phyloP scores from a whole-genome alignment of 371 early-diverging fungal genomes.

The Mortierella sp. region DNA sequence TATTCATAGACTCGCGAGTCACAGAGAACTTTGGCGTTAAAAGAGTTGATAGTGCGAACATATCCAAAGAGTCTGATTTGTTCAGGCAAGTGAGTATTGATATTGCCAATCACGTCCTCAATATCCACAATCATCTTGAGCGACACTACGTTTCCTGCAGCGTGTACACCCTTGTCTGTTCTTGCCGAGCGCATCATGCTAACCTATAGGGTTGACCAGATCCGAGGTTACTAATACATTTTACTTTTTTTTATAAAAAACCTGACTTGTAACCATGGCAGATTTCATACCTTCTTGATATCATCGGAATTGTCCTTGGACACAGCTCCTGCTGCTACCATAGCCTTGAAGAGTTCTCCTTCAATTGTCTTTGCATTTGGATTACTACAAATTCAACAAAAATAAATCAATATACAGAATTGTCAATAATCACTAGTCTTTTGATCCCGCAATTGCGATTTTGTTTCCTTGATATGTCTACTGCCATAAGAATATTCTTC shows the following conservation, averaged over 20 bases:
- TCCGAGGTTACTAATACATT: neutral
- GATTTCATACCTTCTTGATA: conserved; percentile 79
- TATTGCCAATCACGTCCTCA: conserved; percentile 74
- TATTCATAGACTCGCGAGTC: conserved; percentile 98
- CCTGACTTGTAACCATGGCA: neutral
- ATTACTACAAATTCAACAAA: conserved; percentile 63
- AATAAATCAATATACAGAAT: neutral
- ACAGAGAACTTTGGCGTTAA: conserved; percentile 93
- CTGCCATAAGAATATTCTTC: neutral
- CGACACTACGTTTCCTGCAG: conserved; percentile 95
- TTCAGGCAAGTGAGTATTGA: conserved; percentile 82
- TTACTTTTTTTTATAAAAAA: neutral
- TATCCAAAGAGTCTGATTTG: conserved; percentile 85
- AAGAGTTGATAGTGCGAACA: conserved; percentile 79
- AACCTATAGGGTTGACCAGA: conserved; percentile 59
- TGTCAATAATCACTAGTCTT: neutral
- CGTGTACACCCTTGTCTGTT: conserved; percentile 99
- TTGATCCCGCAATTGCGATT: no score
- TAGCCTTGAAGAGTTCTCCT: conserved; percentile 81
- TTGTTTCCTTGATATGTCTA: neutral
- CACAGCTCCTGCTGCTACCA: conserved; percentile 80
- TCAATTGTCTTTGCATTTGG: conserved; percentile 83
- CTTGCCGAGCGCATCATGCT: conserved; percentile 91
- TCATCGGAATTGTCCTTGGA: conserved; percentile 82
- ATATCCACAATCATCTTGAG: conserved; percentile 90